These are phyloP conservation scores for Citrus australasica DNA, from an alignment of 345 rosid genomes.

Conservation along the genomic window DNA sequence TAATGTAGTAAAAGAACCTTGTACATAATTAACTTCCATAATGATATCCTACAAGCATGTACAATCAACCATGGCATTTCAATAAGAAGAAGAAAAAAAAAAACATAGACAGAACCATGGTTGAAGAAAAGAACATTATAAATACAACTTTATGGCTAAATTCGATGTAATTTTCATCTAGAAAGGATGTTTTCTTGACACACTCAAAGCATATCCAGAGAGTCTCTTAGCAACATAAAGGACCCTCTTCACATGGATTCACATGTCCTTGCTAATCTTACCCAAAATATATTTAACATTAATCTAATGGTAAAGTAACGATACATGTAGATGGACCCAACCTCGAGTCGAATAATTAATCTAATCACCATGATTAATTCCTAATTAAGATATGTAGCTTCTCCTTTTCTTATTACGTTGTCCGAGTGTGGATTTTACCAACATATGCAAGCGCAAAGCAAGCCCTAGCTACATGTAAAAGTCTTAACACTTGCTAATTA, in stretches of 20 bases:
- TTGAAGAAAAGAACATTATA: conserved; percentile 7
- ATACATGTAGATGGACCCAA: conserved; percentile 23
- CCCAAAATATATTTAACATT: conserved; percentile 14
- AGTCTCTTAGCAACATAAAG: conserved; percentile 33
- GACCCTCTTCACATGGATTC: conserved; percentile 68
- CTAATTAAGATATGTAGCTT: conserved; percentile 9
- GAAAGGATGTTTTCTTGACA: conserved; percentile 19
- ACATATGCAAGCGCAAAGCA: background rate
- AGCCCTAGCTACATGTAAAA: conserved; percentile 20
- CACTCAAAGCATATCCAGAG: conserved; percentile 24
- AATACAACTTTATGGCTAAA: conserved; percentile 13
- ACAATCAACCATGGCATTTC: background rate
- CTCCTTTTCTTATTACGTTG: conserved; percentile 8
- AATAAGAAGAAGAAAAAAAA: no score
- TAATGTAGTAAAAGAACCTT: background rate
- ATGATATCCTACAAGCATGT: background rate
- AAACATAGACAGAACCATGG: background rate
- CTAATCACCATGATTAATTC: conserved; percentile 4
- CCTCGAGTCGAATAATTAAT: conserved; percentile 14
- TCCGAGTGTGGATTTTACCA: conserved; percentile 17
- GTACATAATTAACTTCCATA: background rate
- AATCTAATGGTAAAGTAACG: conserved; percentile 31
- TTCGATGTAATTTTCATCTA: conserved; percentile 11
- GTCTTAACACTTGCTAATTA: conserved; percentile 20
- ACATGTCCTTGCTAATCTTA: conserved; percentile 37